Base-by-base conservation (phyloP, 2,329 filamentous ascomycete genomes). In the Scytalidium sp. region DNA sequence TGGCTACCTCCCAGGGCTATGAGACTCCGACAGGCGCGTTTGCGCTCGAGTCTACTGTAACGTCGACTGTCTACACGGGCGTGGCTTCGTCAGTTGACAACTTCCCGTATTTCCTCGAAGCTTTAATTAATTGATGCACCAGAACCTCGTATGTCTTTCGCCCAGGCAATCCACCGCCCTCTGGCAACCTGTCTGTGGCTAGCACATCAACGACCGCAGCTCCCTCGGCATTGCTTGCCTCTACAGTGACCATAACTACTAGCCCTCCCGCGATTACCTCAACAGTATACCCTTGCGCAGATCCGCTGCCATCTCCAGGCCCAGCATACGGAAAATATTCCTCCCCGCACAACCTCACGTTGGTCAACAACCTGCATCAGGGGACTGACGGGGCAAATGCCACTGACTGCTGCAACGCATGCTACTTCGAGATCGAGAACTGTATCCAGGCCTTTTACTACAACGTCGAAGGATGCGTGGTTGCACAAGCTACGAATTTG, bases 361-460 rank as follows among this genome's bases (percentile, higher is more conserved):
- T 25, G 3, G 39, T 21, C 22, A 47, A 47, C 36, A 17, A 27
- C 15, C 40, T 47, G 11, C 40, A 41, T 19, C 20, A 41, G 6
- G 19, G 20, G 15, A 23, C 29, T 19, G 3, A 47, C 20, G 45
- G 45, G 7, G 9, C 17, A 21, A 41, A 21, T 36, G 21, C 32
- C 15, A 32, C 25, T n/a, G 40, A 11, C 7, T 49, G 47, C 41
- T 49, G 47, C 41, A 45, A 43, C 41, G 29, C 47, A 19, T 49
- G 47, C 40, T 49, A 45, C 41, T 49, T 49, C 19, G 40, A 43
- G 17, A 13, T 21, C 10, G 22, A 45, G 19, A 49, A 49, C 20
- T 49, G 47, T 19, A 23, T 49, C 19, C 47, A 49, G 27, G 47
- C 47, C 6, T 49, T 23, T 15, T 49, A 20, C 21, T 45, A 49